Base-by-base conservation (phyloP, 1,139 yeast genomes). In the Sugiyamaella xylanicola region DNA sequence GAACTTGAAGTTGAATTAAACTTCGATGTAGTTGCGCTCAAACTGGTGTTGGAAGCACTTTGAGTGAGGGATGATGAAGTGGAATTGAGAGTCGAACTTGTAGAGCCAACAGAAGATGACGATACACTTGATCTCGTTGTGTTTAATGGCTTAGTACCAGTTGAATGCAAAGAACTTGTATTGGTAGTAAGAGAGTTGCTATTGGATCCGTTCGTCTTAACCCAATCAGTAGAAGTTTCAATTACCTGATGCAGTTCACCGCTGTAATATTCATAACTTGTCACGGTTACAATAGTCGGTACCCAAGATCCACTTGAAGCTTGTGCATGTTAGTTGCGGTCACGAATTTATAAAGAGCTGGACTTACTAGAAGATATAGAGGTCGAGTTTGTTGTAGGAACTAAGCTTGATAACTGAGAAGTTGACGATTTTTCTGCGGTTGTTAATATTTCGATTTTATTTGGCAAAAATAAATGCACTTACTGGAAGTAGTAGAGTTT, bases 141-240 rank as follows among this genome's bases (percentile, higher is more conserved):
- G 11, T 17, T 43, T 2, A 16, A 27, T 11, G n/a, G 17, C 5
- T 8, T 13, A n/a, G 32, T 42, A 9, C 9, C 13, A 21, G 47
- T 32, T n/a, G 40, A 16, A 4, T 17, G 21, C 39, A 19, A 15
- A 17, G 49, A 7, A 17, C 32, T 45, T 4, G 49, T 29, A 4
- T 19, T 45, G 13, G 41, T 13, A 3, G 41, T 16, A 13, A 7
- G 16, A 5, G 7, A 20, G 8, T 19, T 15, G 25, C 17, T 20
- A 8, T 35, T 15, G n/a, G 49, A 36, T 8, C 37, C 15, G 13
- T 32, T 32, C 15, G 8, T 11, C 13, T 32, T 32, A 32, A 32
- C 13, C 46, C 44, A 41, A 21, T 42, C 54, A 4, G 48, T 43
- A 22, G 54, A 25, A 15, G 36, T 48, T 20, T 48, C 45, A 8